These are phyloP conservation scores for Pseudogymnoascus sp. DNA, from an alignment of 2,329 filamentous ascomycete genomes.

Conservation along the genomic window DNA sequence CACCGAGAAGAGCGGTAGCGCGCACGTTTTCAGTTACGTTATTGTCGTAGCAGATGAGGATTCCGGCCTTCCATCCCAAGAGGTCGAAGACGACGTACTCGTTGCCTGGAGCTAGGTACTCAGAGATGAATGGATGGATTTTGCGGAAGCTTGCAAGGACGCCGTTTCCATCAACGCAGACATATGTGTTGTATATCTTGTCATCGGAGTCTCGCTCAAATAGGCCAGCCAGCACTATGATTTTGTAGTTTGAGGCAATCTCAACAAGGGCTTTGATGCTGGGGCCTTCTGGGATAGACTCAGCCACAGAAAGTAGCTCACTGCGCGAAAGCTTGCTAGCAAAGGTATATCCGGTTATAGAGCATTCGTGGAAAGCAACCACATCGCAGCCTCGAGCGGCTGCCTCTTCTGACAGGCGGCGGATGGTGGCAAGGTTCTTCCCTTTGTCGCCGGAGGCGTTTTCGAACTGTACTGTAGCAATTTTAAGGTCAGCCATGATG, in stretches of 20 bases:
- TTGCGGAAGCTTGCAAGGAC: slow-evolving; percentile 13
- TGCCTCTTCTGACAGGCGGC: neutral
- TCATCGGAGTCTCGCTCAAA: neutral
- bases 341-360: slow-evolving; percentile 4
- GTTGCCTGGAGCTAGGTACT: slow-evolving; percentile 14
- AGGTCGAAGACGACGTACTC: slow-evolving; percentile 17
- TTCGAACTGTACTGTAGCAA: slow-evolving; percentile 1
- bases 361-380: neutral
- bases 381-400: neutral
- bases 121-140: slow-evolving; percentile 16
- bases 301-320: neutral
- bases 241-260: neutral
- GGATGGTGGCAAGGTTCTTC: neutral
- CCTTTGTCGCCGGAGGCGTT: neutral
- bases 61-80: slow-evolving; percentile 15
- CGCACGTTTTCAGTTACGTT: slow-evolving; percentile 16
- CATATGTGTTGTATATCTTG: slow-evolving; percentile 6
- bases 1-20: slow-evolving; percentile 15
- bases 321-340: neutral
- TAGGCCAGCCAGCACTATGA: neutral
- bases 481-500: neutral
- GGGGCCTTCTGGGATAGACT: neutral
- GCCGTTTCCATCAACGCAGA: neutral
- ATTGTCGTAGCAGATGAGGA: slow-evolving; percentile 18
- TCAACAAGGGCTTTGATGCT: neutral